These are phyloP conservation scores for Termitomyces sp. DNA, from an alignment of 768 basidiomycete species.

Conservation along the genomic window DNA sequence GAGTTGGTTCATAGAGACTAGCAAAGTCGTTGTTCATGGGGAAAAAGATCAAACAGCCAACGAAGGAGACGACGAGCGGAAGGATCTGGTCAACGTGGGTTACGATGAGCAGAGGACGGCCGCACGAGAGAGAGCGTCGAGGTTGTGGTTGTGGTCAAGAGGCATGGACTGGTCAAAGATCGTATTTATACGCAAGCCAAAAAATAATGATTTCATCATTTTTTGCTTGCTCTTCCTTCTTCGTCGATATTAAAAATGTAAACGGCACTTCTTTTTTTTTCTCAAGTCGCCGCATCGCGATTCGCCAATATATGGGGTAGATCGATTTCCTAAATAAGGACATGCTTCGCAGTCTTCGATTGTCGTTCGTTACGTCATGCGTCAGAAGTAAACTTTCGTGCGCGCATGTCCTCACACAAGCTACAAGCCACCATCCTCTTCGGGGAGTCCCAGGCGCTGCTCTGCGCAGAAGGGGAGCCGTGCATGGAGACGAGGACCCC, in stretches of 20 bases:
- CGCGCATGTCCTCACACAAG: neutral
- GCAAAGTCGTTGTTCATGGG: slow-evolving; percentile 25
- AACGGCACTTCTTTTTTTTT: neutral
- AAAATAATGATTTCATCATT: neutral
- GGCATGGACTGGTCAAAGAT: slow-evolving; percentile 22
- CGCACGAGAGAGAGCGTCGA: neutral
- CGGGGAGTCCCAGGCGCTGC: neutral
- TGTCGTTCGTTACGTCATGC: neutral
- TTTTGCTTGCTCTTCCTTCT: slow-evolving; percentile 2
- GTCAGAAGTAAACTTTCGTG: neutral
- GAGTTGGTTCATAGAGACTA: slow-evolving; percentile 32
- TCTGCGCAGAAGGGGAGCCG: neutral
- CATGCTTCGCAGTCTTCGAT: neutral
- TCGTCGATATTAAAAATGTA: slow-evolving; percentile 14
- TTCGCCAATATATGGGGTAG: neutral
- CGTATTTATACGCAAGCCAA: slow-evolving; percentile 25
- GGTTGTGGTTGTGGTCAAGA: slow-evolving; percentile 38
- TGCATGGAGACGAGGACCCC: neutral
- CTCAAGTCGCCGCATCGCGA: neutral
- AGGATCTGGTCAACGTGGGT: neutral
- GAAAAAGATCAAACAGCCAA: neutral
- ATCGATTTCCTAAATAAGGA: neutral
- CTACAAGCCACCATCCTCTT: neutral
- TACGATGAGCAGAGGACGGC: neutral
- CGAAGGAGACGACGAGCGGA: neutral